Conservation (phyloP, 345 rosid species). For the Microcos paniculata region DNA sequence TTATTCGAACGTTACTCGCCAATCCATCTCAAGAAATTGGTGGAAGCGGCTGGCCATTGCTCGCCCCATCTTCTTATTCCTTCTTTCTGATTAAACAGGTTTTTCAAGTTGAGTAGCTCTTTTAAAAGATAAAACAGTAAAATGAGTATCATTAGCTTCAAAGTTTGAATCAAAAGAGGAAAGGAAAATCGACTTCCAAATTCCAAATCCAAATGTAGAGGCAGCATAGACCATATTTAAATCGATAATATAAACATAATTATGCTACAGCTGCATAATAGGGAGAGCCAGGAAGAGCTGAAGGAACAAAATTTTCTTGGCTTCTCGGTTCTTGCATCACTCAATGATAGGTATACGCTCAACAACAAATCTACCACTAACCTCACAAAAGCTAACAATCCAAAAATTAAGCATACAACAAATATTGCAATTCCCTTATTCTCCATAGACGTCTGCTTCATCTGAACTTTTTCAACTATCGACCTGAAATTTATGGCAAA, state of each 20-base stretch:
- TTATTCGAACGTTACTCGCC: too few relatives aligned
- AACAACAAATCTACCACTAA: constrained; percentile 41
- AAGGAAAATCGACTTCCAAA: too few relatives aligned
- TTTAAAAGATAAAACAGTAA: too few relatives aligned
- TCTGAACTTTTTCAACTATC: constrained; percentile 47
- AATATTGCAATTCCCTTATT: constrained; percentile 74
- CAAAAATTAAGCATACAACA: constrained; percentile 56
- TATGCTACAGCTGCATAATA: constrained; percentile 45
- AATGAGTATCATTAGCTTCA: too few relatives aligned
- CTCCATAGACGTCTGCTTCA: constrained; percentile 63
- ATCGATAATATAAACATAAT: constrained; percentile 49
- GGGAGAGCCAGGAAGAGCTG: constrained; percentile 55
- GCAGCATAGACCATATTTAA: constrained; percentile 19
- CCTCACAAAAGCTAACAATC: constrained; percentile 49
- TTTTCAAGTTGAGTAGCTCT: too few relatives aligned
- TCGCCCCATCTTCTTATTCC: too few relatives aligned
- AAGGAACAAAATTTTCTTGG: constrained; percentile 58
- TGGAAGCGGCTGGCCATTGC: too few relatives aligned
- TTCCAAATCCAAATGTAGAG: neutral
- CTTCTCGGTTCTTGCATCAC: constrained; percentile 30
- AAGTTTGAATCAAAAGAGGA: too few relatives aligned
- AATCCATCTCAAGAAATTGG: too few relatives aligned
- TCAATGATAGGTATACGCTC: constrained; percentile 29
- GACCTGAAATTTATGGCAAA: constrained; percentile 34
- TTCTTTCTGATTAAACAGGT: too few relatives aligned